These are phyloP conservation scores for Penicillium sp. DNA, from an alignment of 2,329 filamentous ascomycete species.

Conservation along the genomic window DNA sequence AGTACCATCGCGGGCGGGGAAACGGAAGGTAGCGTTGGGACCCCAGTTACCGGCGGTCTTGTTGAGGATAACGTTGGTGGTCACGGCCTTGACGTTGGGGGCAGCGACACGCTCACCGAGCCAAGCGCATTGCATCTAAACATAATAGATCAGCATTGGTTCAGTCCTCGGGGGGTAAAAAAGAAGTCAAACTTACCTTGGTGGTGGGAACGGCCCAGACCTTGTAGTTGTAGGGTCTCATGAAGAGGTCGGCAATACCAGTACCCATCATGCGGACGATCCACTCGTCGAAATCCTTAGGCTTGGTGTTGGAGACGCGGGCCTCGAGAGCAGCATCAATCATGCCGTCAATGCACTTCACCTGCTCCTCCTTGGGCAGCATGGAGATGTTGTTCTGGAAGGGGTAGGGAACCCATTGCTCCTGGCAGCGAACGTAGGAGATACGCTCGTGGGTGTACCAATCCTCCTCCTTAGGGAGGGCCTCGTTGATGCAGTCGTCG, in stretches of 20 bases:
- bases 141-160: conserved; percentile 8
- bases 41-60: conserved; percentile 98
- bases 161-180: background rate
- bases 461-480: conserved; percentile 86
- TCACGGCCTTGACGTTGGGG: conserved; percentile 89
- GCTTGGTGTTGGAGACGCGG: conserved; percentile 85
- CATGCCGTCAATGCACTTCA: conserved; percentile 88
- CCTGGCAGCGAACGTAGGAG: conserved; percentile 97
- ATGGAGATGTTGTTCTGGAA: conserved; percentile 99
- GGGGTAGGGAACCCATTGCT: conserved; percentile 94
- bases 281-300: conserved; percentile 97
- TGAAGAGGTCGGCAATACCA: conserved; percentile 92
- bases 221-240: conserved; percentile 99
- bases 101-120: conserved; percentile 97
- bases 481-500: conserved; percentile 97
- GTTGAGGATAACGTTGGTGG: conserved; percentile 90
- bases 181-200: conserved; percentile 61
- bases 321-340: conserved; percentile 89
- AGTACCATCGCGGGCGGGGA: conserved; percentile 91
- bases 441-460: conserved; percentile 99
- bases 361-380: conserved; percentile 95
- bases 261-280: conserved; percentile 87
- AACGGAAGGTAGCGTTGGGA: conserved; percentile 96
- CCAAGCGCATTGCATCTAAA: conserved; percentile 97
- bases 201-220: conserved; percentile 98